Percentiles rank a stretch among this genome's conserved stretches.
phyloP scores from a whole-genome alignment of 148 eudicot genomes.

The Chenopodium formosanum region DNA sequence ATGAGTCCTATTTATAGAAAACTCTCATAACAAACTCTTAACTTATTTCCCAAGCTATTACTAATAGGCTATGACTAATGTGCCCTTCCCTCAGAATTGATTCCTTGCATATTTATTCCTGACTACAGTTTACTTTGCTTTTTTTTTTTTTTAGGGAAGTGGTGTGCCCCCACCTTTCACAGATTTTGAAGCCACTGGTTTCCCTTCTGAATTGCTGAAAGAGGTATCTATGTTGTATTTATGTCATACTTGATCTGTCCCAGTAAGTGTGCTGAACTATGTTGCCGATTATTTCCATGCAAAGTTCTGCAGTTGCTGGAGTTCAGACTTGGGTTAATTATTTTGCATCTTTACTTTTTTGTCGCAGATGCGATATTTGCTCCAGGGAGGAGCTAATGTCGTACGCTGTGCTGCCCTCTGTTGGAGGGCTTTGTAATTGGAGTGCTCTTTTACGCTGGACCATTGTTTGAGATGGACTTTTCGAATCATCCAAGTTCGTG shows the following conservation, averaged over 20 bases:
- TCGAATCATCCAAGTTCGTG: conserved; percentile 65
- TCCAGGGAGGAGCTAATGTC: conserved; percentile 98
- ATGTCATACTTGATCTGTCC: conserved; percentile 22
- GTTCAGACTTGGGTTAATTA: conserved; percentile 54
- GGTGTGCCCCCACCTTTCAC: conserved; percentile 72
- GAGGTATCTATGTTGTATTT: conserved; percentile 53
- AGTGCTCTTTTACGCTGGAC: conserved; percentile 65
- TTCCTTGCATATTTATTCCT: background rate
- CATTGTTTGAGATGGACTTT: conserved; percentile 71
- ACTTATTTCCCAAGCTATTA: too few species aligned
- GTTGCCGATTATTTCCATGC: conserved; percentile 24
- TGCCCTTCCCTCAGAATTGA: too few species aligned
- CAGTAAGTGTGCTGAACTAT: conserved; percentile 35
- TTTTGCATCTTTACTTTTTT: conserved; percentile 56
- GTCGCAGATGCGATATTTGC: conserved; percentile 99
- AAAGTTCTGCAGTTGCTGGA: conserved; percentile 47
- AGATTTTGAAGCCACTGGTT: conserved; percentile 79
- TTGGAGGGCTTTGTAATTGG: conserved; percentile 64
- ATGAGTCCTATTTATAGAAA: too few species aligned
- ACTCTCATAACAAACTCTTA: too few species aligned
- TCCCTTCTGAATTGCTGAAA: conserved; percentile 72
- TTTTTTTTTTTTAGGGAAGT: conserved; percentile 48
- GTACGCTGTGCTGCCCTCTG: conserved; percentile 89
- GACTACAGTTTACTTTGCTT: background rate
- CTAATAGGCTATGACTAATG: too few species aligned